Conservation (phyloP, 1,284 basidiomycete genomes). For the Exobasidium rhododendri region DNA sequence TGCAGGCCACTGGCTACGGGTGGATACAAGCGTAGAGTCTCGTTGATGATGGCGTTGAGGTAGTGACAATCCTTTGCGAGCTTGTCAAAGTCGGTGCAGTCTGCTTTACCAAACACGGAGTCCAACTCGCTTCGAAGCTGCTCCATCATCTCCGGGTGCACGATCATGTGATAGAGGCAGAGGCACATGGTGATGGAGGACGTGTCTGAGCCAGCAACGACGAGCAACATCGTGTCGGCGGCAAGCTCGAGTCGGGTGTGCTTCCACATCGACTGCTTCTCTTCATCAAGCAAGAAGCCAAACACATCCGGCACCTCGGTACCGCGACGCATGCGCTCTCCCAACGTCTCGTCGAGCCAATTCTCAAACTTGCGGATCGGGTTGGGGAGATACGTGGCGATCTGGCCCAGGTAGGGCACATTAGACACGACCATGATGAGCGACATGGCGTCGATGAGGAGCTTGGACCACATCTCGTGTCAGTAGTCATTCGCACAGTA, state of each 20-base stretch:
- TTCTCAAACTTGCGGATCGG: slow-evolving; percentile 25
- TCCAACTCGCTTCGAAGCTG: slow-evolving; percentile 1
- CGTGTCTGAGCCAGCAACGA: slow-evolving; percentile 26
- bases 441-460: background rate
- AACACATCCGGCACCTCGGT: slow-evolving; percentile 21
- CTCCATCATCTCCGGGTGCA: background rate
- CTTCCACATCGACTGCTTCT: slow-evolving; percentile 11
- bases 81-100: slow-evolving; percentile 8
- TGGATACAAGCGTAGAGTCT: slow-evolving; percentile 25
- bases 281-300: slow-evolving; percentile 19
- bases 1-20: slow-evolving; percentile 25
- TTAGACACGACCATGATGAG: background rate
- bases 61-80: slow-evolving; percentile 6
- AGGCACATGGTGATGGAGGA: slow-evolving; percentile 18
- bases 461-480: no score
- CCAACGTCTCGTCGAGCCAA: slow-evolving; percentile 15
- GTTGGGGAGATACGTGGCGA: slow-evolving; percentile 17
- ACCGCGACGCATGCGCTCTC: slow-evolving; percentile 12
- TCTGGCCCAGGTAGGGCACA: slow-evolving; percentile 5
- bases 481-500: no score
- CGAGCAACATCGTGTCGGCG: background rate
- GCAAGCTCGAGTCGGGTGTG: background rate
- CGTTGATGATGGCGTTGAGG: slow-evolving; percentile 32
- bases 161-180: background rate
- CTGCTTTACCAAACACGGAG: slow-evolving; percentile 10